These are phyloP conservation scores for Celoporthe dispersa DNA, from an alignment of 2,329 filamentous ascomycete species.

Conservation along the genomic window DNA sequence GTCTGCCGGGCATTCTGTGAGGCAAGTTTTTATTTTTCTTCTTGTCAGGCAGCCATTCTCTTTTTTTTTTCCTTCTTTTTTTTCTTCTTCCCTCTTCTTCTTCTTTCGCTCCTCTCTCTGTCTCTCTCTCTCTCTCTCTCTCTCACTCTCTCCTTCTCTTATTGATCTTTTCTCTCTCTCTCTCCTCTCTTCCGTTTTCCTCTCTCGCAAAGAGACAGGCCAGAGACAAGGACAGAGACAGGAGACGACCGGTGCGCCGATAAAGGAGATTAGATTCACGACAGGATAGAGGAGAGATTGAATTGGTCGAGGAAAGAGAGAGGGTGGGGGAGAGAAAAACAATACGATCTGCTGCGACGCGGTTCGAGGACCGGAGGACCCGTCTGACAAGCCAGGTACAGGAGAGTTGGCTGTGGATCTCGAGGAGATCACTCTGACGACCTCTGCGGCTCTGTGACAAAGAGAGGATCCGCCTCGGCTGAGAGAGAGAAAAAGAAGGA, in stretches of 20 bases:
- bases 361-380: constrained; percentile 9
- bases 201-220: not conserved
- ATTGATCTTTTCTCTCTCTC: no score
- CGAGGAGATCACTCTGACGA: constrained; percentile 1
- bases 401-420: not conserved
- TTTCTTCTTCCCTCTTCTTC: not conserved
- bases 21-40: not conserved
- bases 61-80: not conserved
- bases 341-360: constrained; percentile 2
- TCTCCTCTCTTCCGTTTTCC: not conserved
- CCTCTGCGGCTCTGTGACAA: not conserved
- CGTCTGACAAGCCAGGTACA: constrained; percentile 7
- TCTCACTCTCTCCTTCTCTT: not conserved
- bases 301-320: constrained; percentile 1
- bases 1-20: constrained; percentile 19
- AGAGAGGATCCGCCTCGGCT: constrained; percentile 9
- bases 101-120: not conserved
- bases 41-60: constrained; percentile 7
- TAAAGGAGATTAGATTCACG: not conserved
- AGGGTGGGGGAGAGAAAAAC: not conserved
- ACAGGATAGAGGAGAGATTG: not conserved
- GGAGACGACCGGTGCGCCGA: not conserved
- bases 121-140: not conserved
- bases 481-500: no score
- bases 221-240: not conserved